Base-by-base conservation (phyloP, 2,329 filamentous ascomycete species). In the Drechslera avenae region DNA sequence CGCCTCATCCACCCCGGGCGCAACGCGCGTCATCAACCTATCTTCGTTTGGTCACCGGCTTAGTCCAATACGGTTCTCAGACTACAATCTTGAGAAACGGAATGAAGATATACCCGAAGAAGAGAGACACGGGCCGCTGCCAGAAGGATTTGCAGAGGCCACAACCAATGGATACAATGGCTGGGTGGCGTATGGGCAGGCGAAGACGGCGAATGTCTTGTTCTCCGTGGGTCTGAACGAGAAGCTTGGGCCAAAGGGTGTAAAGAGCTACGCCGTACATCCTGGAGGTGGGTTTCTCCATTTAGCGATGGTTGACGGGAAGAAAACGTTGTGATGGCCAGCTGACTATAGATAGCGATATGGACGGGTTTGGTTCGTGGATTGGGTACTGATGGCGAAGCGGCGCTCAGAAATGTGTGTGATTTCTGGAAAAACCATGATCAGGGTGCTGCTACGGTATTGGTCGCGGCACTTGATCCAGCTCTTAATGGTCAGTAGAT, bases 21-120 rank as follows among this genome's bases (percentile, higher is more conserved):
- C 57, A 1, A 66, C 62, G 3, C 62, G 68, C 3, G 57, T 73
- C 0, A 45, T 73, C 19, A 70, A 67, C 32, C 41, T 73, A 8
- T 69, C 64, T 8, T 68, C 64, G n/a, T 26, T 67, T 1, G 68
- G 68, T 0, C 66, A 70, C 41, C 45, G 62, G 4, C 40, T 70
- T 3, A 68, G 64, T 28, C 63, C 64, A 1, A 42, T 71, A 2
- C 59, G 75, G 2, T 80, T 80, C 57, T 74, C 78, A 35, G 76
- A 80, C 56, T 75, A 74, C 46, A 76, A 75, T 17, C 73, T 78
- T 41, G 61, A 66, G 36, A 64, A 61, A 3, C 63, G 62, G 2
- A 37, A 39, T 2, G 39, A 39, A 2, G 56, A 64, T n/a, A 52
- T 68, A 1, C 66, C 65, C 5, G 47, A 54, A n/a, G 64, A 67